Conservation (phyloP, 2,329 filamentous ascomycete species). For the Cladophialophora bantiana region DNA sequence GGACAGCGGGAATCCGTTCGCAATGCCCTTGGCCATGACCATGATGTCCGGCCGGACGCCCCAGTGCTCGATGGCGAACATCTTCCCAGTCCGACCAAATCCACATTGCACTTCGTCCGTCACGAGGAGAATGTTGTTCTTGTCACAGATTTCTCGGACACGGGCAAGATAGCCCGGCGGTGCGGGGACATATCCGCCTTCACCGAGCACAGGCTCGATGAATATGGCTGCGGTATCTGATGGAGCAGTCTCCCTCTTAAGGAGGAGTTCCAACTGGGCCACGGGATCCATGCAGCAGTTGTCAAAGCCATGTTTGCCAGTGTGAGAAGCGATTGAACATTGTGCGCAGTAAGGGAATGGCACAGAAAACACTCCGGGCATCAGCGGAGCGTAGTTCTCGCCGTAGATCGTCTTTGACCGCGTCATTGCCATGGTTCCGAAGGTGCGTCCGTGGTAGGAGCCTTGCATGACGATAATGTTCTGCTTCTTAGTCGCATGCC, state of each 20-base stretch:
- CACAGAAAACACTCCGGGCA: conserved; percentile 49
- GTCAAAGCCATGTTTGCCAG: conserved; percentile 45
- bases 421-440: conserved; percentile 48
- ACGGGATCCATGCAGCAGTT: conserved; percentile 52
- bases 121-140: conserved; percentile 54
- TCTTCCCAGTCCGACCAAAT: conserved; percentile 53
- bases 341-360: conserved; percentile 51
- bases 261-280: conserved; percentile 45
- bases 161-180: conserved; percentile 45
- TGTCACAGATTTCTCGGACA: conserved; percentile 52
- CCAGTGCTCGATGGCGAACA: conserved; percentile 54
- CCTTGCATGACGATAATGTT: conserved; percentile 51
- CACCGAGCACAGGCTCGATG: conserved; percentile 48
- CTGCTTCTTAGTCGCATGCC: conserved; percentile 48
- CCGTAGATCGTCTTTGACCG: conserved; percentile 49
- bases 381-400: conserved; percentile 46
- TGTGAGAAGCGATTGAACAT: conserved; percentile 44
- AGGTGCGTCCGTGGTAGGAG: conserved; percentile 48
- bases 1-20: conserved; percentile 43
- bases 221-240: conserved; percentile 48
- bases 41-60: conserved; percentile 53
- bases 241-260: conserved; percentile 47
- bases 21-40: conserved; percentile 48
- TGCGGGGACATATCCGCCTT: conserved; percentile 48
- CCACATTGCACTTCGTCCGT: conserved; percentile 55